A percentile compares a stretch with the other conserved stretches of the same genome.
Conservation (phyloP, 192 early-diverging fungal genomes). For the Diversispora eburnea region DNA sequence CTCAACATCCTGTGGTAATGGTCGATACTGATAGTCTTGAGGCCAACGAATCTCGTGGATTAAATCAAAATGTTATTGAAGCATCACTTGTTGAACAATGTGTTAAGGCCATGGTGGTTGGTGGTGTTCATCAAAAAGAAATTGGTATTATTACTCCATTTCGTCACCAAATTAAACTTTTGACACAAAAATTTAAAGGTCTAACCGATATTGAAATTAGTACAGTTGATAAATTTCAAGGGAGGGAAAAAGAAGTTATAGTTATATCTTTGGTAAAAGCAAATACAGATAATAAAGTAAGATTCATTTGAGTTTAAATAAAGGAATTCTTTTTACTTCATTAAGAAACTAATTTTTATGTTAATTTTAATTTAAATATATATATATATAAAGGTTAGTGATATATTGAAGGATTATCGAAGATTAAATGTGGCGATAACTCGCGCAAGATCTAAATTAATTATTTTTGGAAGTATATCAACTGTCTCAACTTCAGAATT, state of each 20-base stretch:
- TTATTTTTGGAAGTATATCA: constrained; percentile 78
- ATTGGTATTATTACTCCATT: constrained; percentile 88
- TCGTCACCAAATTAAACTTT: constrained; percentile 62
- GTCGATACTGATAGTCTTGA: constrained; percentile 73
- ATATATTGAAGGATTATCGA: constrained; percentile 85
- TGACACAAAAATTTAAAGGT: constrained; percentile 41
- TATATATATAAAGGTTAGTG: constrained; percentile 57
- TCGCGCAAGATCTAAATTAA: constrained; percentile 80
- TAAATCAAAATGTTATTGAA: constrained; percentile 72
- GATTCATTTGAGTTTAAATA: not conserved
- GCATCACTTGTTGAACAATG: constrained; percentile 53
- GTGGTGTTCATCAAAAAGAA: constrained; percentile 61
- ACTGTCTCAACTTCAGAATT: constrained; percentile 63
- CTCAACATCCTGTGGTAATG: constrained; percentile 68
- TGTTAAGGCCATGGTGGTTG: constrained; percentile 53
- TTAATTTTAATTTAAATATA: not conserved
- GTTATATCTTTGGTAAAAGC: constrained; percentile 85
- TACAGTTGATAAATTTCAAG: constrained; percentile 94
- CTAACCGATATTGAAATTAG: constrained; percentile 60
- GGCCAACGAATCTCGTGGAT: constrained; percentile 54
- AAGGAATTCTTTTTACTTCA: not conserved
- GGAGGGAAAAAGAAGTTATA: constrained; percentile 89
- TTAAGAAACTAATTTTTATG: not conserved
- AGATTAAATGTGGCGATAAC: constrained; percentile 95
- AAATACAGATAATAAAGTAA: constrained; percentile 63